These are phyloP conservation scores for Clavispora fructus DNA, from an alignment of 805 yeast species.

Conservation along the genomic window DNA sequence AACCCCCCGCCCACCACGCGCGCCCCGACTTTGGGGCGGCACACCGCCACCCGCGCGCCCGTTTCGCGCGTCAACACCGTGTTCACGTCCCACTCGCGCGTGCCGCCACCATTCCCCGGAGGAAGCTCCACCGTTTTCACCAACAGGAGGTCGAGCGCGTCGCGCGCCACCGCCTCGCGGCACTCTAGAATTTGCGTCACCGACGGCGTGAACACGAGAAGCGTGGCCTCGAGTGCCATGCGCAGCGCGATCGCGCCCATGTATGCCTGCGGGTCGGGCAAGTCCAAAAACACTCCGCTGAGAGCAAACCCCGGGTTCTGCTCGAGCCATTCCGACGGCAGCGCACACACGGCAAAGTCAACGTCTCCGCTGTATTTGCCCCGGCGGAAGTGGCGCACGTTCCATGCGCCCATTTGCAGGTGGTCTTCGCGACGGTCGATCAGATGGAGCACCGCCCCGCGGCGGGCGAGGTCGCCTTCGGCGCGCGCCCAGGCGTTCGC, in stretches of 20 bases:
- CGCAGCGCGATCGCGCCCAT: background rate
- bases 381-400: conserved; percentile 1
- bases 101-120: conserved; percentile 3
- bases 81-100: conserved; percentile 3
- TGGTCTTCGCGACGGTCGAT: conserved; percentile 1
- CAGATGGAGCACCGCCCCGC: conserved; percentile 1
- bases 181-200: conserved; percentile 3
- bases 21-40: conserved; percentile 3
- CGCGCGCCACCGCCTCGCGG: background rate
- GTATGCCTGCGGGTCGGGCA: conserved; percentile 1
- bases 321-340: conserved; percentile 1
- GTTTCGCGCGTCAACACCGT: background rate
- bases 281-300: conserved; percentile 1
- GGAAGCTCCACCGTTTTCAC: conserved; percentile 4
- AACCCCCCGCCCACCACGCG: conserved; percentile 3
- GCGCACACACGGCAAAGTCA: background rate
- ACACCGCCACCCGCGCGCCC: conserved; percentile 1
- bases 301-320: background rate
- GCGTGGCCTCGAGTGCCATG: conserved; percentile 1
- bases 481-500: conserved; percentile 1
- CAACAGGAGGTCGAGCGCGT: background rate
- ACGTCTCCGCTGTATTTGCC: conserved; percentile 1
- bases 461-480: background rate
- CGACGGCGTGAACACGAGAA: conserved; percentile 3
- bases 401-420: conserved; percentile 1